These are phyloP conservation scores for Piedraia hortae DNA, from an alignment of 2,329 filamentous ascomycete species.

Conservation along the genomic window DNA sequence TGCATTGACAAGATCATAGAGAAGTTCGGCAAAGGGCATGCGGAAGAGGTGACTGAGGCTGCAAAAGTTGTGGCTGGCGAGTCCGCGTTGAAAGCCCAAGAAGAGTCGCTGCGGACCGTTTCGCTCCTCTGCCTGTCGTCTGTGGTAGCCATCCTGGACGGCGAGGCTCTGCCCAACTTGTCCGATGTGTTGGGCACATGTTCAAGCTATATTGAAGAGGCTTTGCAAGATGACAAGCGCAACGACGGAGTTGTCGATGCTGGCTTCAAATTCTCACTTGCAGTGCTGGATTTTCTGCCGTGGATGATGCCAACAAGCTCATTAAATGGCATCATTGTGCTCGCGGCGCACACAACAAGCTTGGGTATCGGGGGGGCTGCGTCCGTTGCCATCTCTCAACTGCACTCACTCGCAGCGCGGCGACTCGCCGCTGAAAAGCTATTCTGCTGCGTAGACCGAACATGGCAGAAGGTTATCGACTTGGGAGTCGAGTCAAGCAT, in stretches of 20 bases:
- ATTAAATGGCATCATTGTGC: slow-evolving; percentile 21
- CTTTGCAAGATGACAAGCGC: slow-evolving; percentile 25
- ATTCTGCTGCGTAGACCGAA: slow-evolving; percentile 42
- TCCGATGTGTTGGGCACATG: slow-evolving; percentile 47
- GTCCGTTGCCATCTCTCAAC: slow-evolving; percentile 18
- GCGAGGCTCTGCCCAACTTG: slow-evolving; percentile 60
- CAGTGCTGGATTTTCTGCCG: slow-evolving; percentile 56
- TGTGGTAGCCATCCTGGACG: slow-evolving; percentile 62
- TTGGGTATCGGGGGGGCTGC: slow-evolving; percentile 30
- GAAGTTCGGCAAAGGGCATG: slow-evolving; percentile 82
- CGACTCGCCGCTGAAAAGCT: slow-evolving; percentile 52
- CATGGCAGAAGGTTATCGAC: slow-evolving; percentile 33
- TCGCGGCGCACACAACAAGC: slow-evolving; percentile 37
- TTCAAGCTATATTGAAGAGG: slow-evolving; percentile 40
- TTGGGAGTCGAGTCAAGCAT: slow-evolving; percentile 21
- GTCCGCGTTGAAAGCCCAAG: slow-evolving; percentile 46
- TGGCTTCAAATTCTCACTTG: slow-evolving; percentile 49
- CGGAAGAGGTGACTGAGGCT: slow-evolving; percentile 45
- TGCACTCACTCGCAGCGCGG: slow-evolving; percentile 47
- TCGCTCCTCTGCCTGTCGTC: slow-evolving; percentile 75
- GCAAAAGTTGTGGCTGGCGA: slow-evolving; percentile 50
- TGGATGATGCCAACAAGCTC: slow-evolving; percentile 65
- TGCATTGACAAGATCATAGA: slow-evolving; percentile 85
- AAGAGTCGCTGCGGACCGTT: slow-evolving; percentile 49
- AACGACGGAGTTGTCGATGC: slow-evolving; percentile 43